Base-by-base conservation (phyloP, 129 eudicot genomes). In the Helichrysum umbraculigerum region DNA sequence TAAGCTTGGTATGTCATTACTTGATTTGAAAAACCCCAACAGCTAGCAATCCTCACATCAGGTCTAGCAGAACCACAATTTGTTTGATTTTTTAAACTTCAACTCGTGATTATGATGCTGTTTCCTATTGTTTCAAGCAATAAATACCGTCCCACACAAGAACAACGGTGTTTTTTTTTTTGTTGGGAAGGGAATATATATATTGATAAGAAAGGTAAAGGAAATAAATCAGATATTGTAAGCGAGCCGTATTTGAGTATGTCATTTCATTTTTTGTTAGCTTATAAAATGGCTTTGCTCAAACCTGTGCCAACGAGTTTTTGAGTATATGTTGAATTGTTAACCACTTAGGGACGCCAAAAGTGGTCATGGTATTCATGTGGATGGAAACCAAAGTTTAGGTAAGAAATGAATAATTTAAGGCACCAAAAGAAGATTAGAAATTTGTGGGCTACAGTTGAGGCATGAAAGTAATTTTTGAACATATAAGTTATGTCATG, bases 401-500 rank as follows among this genome's bases (percentile, higher is more conserved):
- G 72, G 56, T 67, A 41, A 37, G 72, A 67, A 28, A 28, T 50
- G 17, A 41, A 44, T 12, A 44, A 5, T 7, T 8, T 22, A 0
- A 10, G 21, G 7, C 58, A 42, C 30, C 59, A 22, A 8, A 39
- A 39, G 9, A 35, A 5, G 9, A 35, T 35, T 37, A 39, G 7
- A 66, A 19, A 66, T 66, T 0, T 19, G 0, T 39, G 44, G 71
- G 29, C 44, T 15, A 66, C 50, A 12, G 37, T 29, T 16, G 51
- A 37, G 71, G 58, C 35, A 44, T 68, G 73, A 42, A 5, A 42
- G 25, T 9, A 41, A 21, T 68, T 3, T 20, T 17, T 68, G 39
- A 11, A 4, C 57, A 68, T 68, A 7, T 39, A 8, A 68, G 73
- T 42, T 44, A 42, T 47, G 61, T 70, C 74, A 70, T 70, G 61